These are phyloP conservation scores for Diaporthe batatas DNA, from an alignment of 2,329 filamentous ascomycete species.

Conservation along the genomic window DNA sequence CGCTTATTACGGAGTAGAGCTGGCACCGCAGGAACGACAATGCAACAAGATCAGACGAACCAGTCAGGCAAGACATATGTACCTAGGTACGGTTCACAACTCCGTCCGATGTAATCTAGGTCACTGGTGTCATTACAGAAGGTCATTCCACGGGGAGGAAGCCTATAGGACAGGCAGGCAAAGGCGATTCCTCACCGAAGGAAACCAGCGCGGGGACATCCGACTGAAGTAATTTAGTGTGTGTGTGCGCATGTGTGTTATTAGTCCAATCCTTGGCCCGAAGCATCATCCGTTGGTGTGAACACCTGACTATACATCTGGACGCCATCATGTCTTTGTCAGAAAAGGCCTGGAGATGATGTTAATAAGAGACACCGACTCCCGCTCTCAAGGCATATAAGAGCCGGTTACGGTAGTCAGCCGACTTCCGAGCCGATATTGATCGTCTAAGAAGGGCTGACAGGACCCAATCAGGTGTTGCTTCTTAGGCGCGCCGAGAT, in stretches of 20 bases:
- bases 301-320: background rate
- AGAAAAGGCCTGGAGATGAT: background rate
- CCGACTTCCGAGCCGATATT: slow-evolving; percentile 30
- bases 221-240: background rate
- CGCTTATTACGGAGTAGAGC: background rate
- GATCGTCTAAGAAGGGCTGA: background rate
- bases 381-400: background rate
- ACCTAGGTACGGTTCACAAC: background rate
- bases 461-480: slow-evolving; percentile 13
- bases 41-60: background rate
- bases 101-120: background rate
- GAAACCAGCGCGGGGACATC: slow-evolving; percentile 10
- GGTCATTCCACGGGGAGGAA: background rate
- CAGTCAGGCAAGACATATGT: background rate
- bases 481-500: slow-evolving; percentile 17
- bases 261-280: background rate
- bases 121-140: background rate
- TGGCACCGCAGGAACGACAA: slow-evolving; percentile 3
- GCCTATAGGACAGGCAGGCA: background rate
- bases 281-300: slow-evolving; percentile 5
- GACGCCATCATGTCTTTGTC: background rate
- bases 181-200: background rate
- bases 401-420: slow-evolving; percentile 13
- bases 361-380: slow-evolving; percentile 19
- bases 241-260: slow-evolving; percentile 5